Base-by-base conservation (phyloP, 768 basidiomycete genomes). In the Pisolithus orientalis region DNA sequence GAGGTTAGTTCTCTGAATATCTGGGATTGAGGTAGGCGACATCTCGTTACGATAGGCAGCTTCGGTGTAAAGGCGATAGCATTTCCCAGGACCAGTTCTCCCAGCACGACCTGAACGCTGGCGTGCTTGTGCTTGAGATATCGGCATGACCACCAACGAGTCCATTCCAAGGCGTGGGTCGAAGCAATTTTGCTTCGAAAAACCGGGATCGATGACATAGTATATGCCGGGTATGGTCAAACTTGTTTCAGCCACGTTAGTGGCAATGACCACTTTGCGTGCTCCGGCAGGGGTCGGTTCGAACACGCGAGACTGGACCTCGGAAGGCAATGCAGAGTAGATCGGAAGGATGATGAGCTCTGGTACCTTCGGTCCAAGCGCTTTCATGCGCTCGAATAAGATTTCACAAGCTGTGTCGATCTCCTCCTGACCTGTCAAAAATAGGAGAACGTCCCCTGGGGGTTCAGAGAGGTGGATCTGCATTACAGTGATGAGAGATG, bases 231-330 rank as follows among this genome's bases (percentile, higher is more conserved):
- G 93, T 62, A 98, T 99, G 7, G 96, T 98, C 65, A 99, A 76
- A 72, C 91, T 94, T 10, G 96, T 98, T 75, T 99, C 96, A 2
- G 96, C 96, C 50, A 97, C 94, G 69, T 98, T 99, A 25, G 96
- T 99, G n/a, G 96, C 95, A 59, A 99, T 91, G 63, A 98, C 94
- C 56, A 95, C 93, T 74, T 99, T 99, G 54, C 96, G 89, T n/a
- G 95, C 85, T 45, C 96, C 96, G 16, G 94, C 94, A 6, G 96
- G 96, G 0, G 96, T 92, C 5, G 95, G 94, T 54, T 98, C 96
- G 70, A 99, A 99, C 39, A 99, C 95, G 29, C 91, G 80, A 6
- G 94, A 97, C 69, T 99, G 96, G 50, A 97, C 94, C 69, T 97
- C 95, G 5, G 95, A 98, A 4, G 96, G 94, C 16, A 98, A 83